Conservation (phyloP, 495 filamentous ascomycete genomes). For the Neurospora sp. region DNA sequence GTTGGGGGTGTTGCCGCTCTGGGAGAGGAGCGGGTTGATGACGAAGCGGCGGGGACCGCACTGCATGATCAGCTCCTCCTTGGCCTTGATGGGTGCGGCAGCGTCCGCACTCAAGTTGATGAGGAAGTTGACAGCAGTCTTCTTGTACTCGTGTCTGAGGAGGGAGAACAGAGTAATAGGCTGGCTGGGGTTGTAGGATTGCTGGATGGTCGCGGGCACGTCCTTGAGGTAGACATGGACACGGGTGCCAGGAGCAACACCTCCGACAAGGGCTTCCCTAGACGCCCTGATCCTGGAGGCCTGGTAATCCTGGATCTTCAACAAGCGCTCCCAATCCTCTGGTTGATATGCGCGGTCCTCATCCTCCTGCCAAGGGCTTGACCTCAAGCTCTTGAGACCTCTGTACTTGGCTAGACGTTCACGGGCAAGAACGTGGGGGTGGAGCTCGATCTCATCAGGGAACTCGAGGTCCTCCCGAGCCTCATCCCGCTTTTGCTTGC, state of each 20-base stretch:
- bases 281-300: conserved; percentile 62
- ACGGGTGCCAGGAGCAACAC: conserved; percentile 70
- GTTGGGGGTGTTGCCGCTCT: conserved; percentile 75
- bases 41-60: conserved; percentile 76
- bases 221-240: conserved; percentile 72
- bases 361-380: conserved; percentile 75
- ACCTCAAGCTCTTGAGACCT: conserved; percentile 80
- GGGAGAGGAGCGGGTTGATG: conserved; percentile 84
- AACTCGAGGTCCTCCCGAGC: conserved; percentile 87
- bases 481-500: conserved; percentile 62
- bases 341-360: conserved; percentile 81
- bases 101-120: conserved; percentile 67
- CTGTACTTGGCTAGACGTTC: conserved; percentile 79
- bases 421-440: conserved; percentile 73
- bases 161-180: conserved; percentile 72
- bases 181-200: conserved; percentile 40
- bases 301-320: conserved; percentile 77
- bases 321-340: conserved; percentile 76
- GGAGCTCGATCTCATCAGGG: conserved; percentile 93
- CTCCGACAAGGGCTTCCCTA: conserved; percentile 74
- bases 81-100: conserved; percentile 68
- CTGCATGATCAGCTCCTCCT: conserved; percentile 82
- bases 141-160: conserved; percentile 89
- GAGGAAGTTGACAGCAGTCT: conserved; percentile 74
- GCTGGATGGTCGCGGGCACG: conserved; percentile 51